Base-by-base conservation (phyloP, 768 basidiomycete genomes). In the Lentinula edodes region DNA sequence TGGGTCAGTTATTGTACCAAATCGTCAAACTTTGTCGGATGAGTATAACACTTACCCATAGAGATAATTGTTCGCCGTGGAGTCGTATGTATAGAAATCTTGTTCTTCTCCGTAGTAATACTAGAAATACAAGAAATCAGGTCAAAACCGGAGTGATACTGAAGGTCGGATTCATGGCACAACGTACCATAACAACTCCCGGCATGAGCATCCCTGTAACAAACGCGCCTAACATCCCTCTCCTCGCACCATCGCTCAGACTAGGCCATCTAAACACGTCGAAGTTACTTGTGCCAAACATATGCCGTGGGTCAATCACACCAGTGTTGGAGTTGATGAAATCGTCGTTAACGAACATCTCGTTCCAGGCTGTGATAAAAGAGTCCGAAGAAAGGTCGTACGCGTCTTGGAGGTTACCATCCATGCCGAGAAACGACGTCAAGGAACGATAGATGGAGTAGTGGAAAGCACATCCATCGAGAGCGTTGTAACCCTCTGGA, bases 261-360 rank as follows among this genome's bases (percentile, higher is more conserved):
- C 89, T 87, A 3, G 92, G 93, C 95, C 94, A 97, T 60, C 95
- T 83, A 80, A 90, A 97, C 15, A 97, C 84, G 78, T 97, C 95
- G 76, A 95, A 96, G 70, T 97, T 97, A 69, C 90, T 90, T 18
- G 88, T 87, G 42, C 95, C 95, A 69, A 80, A 94, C 89, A 95
- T 86, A 74, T 97, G 95, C 64, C 82, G 78, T 3, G 94, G 94
- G 69, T 97, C 94, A 48, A 93, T 74, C 6, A 67, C 3, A 59
- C 85, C 86, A 0, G 79, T 86, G 46, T 76, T 72, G 1, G 88
- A 74, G 70, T 96, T 95, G 52, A 96, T 62, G 67, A 96, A 88
- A 68, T 97, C 95, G 68, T 96, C 87, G 71, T 85, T 81, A 66
- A 91, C 86, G 67, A 93, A 89, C 86, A 96, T 93, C 72, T 93